Conservation (phyloP, 495 filamentous ascomycete genomes). For the Pseudevernia furfuracea region DNA sequence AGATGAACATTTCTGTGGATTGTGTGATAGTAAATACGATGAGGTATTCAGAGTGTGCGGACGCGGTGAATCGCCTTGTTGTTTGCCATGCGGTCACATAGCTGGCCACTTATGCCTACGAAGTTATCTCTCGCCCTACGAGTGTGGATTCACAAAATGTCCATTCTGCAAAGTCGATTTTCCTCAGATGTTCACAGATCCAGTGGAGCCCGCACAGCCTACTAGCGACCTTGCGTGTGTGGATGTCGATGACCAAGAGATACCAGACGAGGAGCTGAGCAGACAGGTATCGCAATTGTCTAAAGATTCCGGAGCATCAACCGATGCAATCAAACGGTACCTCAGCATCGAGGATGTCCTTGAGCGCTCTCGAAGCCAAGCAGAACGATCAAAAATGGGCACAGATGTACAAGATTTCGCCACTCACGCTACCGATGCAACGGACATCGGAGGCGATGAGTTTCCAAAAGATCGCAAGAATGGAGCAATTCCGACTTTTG, state of each 20-base stretch:
- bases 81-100: not conserved
- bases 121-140: not conserved
- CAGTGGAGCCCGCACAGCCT: not conserved
- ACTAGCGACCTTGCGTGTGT: not conserved
- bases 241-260: not conserved
- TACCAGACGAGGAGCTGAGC: not conserved
- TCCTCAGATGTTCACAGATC: not conserved
- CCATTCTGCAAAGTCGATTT: slow-evolving; percentile 2
- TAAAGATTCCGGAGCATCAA: not conserved
- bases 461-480: not conserved
- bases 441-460: not conserved
- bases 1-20: not conserved
- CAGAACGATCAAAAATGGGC: not conserved
- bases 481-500: not conserved
- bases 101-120: not conserved
- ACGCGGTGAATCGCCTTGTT: not conserved
- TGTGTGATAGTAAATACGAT: not conserved
- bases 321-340: not conserved
- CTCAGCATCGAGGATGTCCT: not conserved
- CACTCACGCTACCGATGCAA: not conserved
- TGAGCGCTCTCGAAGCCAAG: not conserved
- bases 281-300: not conserved
- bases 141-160: not conserved
- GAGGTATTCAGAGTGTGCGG: not conserved
- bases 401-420: not conserved